Evolutionary conservation across 2,329 filamentous ascomycete species (phyloP), one percentile per base, ranked within the genome.

Genomic region (Sporothrix pallida): DNA sequence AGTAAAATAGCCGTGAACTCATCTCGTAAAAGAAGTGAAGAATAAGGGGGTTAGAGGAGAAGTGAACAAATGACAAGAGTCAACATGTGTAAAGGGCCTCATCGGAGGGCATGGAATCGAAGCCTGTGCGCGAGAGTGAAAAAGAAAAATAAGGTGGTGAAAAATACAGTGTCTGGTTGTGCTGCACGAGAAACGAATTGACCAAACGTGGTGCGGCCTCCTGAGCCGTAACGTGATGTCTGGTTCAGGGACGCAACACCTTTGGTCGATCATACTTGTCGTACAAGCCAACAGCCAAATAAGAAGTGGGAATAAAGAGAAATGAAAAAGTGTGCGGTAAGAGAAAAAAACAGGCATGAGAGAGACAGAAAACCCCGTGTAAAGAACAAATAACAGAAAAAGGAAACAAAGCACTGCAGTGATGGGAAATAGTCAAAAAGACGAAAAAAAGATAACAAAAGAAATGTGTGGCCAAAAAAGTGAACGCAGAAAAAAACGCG

Each of bases 21-120:
- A 54, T 77, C 75, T 75, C 76, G 72, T 76, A 70, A 74, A 58
- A 63, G 63, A 76, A 77, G 75, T 70, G 75, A 77, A 79, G 17
- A 26, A 56, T 65, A 72, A 20, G 37, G 63, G 26, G 76, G 70
- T 74, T 26, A 3, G 23, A 75, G 71, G 74, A 78, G 78, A 56
- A 54, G 37, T 42, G 52, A 52, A 42, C n/a, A 26, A 42, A 50
- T 23, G 15, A 15, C n/a, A 68, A 37, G 31, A 63, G 56, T 17
- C 20, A n/a, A 58, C 7, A 72, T 60, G 58, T 46, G 60, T 62
- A 68, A 69, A 69, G 31, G 70, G 50, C 48, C 62, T 15, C 62
- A 46, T 23, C n/a, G 20, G 62, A 67, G 62, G 26, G 26, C 13
- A 48, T 67, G 62, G 62, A 67, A 67, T 44, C 42, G 42, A 67